Percentiles rank a stretch among this genome's conserved stretches.
These are phyloP conservation scores for Septoria petroselini DNA, from an alignment of 2,329 filamentous ascomycete genomes.

Conservation along the genomic window DNA sequence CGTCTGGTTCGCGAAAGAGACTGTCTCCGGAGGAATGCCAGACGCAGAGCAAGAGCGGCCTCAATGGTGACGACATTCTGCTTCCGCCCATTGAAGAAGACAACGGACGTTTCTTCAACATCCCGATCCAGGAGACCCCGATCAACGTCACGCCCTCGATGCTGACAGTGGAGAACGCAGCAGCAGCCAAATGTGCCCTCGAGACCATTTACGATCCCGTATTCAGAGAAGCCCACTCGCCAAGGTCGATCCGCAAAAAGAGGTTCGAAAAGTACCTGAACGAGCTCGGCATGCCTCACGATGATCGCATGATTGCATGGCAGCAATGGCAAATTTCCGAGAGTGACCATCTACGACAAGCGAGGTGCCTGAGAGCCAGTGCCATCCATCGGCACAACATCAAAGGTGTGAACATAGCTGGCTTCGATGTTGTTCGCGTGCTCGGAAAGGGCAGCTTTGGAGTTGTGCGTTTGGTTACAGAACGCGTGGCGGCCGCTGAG, in stretches of 20 bases:
- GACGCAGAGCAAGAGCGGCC: conserved; percentile 24
- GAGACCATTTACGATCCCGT: conserved; percentile 80
- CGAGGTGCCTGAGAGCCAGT: conserved; percentile 65
- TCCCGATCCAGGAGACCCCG: conserved; percentile 35
- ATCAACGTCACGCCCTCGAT: conserved; percentile 40
- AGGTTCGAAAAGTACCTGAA: conserved; percentile 64
- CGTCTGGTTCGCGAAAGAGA: conserved; percentile 29
- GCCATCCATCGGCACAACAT: conserved; percentile 49
- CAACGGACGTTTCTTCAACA: conserved; percentile 28
- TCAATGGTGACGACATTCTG: conserved; percentile 27
- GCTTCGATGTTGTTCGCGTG: conserved; percentile 78
- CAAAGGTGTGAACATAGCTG: conserved; percentile 54
- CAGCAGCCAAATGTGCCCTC: conserved; percentile 79
- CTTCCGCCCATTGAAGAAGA: conserved; percentile 38
- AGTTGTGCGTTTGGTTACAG: conserved; percentile 79
- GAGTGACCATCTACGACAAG: conserved; percentile 70
- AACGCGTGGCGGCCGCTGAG: conserved; percentile 38
- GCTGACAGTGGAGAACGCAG: conserved; percentile 70
- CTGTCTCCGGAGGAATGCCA: conserved; percentile 32
- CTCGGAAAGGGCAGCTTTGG: conserved; percentile 94
- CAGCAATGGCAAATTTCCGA: conserved; percentile 64
- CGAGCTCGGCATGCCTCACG: conserved; percentile 53
- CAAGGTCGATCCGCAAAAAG: conserved; percentile 60
- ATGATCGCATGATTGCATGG: conserved; percentile 55
- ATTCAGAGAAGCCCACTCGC: conserved; percentile 51